Conservation (phyloP, 2,329 filamentous ascomycete genomes). For the Cladosporium sp. region DNA sequence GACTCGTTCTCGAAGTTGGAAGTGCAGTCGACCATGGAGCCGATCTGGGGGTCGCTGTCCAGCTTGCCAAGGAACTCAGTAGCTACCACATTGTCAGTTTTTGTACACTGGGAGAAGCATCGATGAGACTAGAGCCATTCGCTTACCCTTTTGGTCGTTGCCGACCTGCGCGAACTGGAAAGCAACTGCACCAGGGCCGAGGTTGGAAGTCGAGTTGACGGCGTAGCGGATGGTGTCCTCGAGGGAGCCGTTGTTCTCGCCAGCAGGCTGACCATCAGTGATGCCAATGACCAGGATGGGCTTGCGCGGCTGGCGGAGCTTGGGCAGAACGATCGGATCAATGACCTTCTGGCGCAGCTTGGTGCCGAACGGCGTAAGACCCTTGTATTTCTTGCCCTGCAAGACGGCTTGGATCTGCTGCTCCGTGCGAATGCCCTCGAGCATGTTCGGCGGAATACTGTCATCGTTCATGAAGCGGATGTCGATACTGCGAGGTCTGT, state of each 20-base stretch:
- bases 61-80: slow-evolving; percentile 58
- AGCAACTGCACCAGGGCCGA: slow-evolving; percentile 50
- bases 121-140: not conserved
- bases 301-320: slow-evolving; percentile 53
- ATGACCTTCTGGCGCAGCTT: slow-evolving; percentile 57
- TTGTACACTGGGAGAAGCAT: not conserved
- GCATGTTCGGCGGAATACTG: slow-evolving; percentile 37
- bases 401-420: slow-evolving; percentile 52
- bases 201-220: slow-evolving; percentile 43
- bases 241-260: slow-evolving; percentile 52
- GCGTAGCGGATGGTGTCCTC: slow-evolving; percentile 53
- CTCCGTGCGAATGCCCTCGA: slow-evolving; percentile 51
- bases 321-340: slow-evolving; percentile 52
- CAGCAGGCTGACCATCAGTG: slow-evolving; percentile 60
- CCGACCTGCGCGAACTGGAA: slow-evolving; percentile 67
- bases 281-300: slow-evolving; percentile 60
- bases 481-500: slow-evolving; percentile 40
- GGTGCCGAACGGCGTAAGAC: slow-evolving; percentile 61
- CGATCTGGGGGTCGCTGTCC: slow-evolving; percentile 58
- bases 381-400: slow-evolving; percentile 54
- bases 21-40: slow-evolving; percentile 43
- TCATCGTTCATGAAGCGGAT: slow-evolving; percentile 65
- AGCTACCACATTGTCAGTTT: slow-evolving; percentile 23
- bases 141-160: slow-evolving; percentile 51
- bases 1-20: slow-evolving; percentile 60